phyloP scores from a whole-genome alignment of 345 rosid genomes.

The Cardiospermum halicacabum region DNA sequence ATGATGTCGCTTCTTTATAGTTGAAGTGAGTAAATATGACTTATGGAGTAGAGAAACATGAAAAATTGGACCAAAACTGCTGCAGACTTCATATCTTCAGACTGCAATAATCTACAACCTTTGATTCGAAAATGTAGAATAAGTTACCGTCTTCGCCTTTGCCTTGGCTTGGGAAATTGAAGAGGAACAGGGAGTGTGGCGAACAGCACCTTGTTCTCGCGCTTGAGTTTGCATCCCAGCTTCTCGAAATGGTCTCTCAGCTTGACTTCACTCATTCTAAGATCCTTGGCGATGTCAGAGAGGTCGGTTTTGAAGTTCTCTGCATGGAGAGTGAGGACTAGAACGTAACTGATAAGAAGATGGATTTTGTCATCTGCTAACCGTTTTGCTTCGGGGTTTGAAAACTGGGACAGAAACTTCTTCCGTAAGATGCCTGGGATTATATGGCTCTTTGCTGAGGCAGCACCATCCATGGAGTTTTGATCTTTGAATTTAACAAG shows the following conservation, averaged over 20 bases:
- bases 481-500: slow-evolving; percentile 75
- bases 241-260: slow-evolving; percentile 52
- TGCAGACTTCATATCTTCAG: not conserved
- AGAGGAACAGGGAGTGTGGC: slow-evolving; percentile 69
- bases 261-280: slow-evolving; percentile 38
- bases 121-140: not conserved
- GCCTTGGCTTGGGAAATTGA: slow-evolving; percentile 38
- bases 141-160: slow-evolving; percentile 23
- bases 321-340: slow-evolving; percentile 71
- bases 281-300: slow-evolving; percentile 67
- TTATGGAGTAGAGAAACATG: not conserved
- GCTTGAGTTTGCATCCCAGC: slow-evolving; percentile 66
- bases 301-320: slow-evolving; percentile 63
- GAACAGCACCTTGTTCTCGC: slow-evolving; percentile 20
- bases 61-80: not conserved
- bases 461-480: slow-evolving; percentile 42
- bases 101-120: not conserved
- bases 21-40: not conserved
- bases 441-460: slow-evolving; percentile 54
- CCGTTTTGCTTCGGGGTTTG: slow-evolving; percentile 31
- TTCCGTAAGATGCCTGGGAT: slow-evolving; percentile 50
- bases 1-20: too few species aligned
- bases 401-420: slow-evolving; percentile 49
- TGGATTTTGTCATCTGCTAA: slow-evolving; percentile 44
- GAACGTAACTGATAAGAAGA: slow-evolving; percentile 71